These are phyloP conservation scores for Neocatenulostroma microsporum DNA, from an alignment of 2,329 filamentous ascomycete genomes.

Conservation along the genomic window DNA sequence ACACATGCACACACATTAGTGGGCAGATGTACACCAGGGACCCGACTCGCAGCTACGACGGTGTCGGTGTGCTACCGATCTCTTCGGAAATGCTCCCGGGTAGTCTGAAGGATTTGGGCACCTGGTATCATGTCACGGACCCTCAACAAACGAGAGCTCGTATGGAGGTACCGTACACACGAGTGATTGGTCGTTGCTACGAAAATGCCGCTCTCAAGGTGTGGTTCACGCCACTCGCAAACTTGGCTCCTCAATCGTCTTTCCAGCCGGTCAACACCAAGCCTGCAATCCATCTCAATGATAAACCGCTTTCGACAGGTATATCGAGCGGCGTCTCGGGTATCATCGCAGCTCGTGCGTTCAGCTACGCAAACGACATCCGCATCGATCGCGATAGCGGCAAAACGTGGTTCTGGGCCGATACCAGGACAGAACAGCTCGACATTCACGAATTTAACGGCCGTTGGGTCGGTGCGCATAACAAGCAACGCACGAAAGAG, in stretches of 20 bases:
- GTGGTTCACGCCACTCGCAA: constrained; percentile 34
- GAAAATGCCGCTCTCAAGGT: constrained; percentile 44
- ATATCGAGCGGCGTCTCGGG: constrained; percentile 38
- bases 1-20: constrained; percentile 40
- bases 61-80: constrained; percentile 22
- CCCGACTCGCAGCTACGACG: constrained; percentile 23
- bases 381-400: constrained; percentile 37
- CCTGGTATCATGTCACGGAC: constrained; percentile 46
- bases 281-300: constrained; percentile 3
- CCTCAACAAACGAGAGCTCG: constrained; percentile 33
- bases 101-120: constrained; percentile 40
- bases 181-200: constrained; percentile 48
- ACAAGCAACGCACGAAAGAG: constrained; percentile 7
- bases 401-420: constrained; percentile 51
- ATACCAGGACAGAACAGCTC: constrained; percentile 49
- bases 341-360: constrained; percentile 41
- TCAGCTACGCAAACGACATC: constrained; percentile 38
- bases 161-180: constrained; percentile 41
- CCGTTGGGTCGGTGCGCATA: constrained; percentile 37
- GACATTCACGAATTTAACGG: constrained; percentile 50
- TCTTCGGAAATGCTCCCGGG: constrained; percentile 31
- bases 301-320: constrained; percentile 1
- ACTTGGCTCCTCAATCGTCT: constrained; percentile 5
- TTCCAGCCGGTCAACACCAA: constrained; percentile 16
- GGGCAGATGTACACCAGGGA: constrained; percentile 44